Conservation (phyloP, 768 basidiomycete genomes). For the Leccinum disarticulatum region DNA sequence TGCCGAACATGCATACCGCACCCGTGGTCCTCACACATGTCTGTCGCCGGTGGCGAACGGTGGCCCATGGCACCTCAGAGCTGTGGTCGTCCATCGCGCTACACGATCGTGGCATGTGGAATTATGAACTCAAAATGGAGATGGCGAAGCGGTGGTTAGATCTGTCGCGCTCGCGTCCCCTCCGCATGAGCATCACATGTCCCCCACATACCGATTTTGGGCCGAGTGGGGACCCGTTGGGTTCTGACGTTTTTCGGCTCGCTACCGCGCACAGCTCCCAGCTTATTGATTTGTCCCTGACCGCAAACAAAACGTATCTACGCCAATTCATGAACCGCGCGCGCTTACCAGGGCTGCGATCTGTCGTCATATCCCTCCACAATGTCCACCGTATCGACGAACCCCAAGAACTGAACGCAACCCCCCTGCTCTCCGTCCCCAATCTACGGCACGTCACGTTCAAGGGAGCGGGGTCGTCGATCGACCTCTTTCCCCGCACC, state of each 20-base stretch:
- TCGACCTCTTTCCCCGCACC: constrained; percentile 17
- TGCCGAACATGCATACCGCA: constrained; percentile 22
- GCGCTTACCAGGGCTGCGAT: constrained; percentile 11
- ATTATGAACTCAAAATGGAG: constrained; percentile 22
- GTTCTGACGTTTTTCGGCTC: constrained; percentile 25
- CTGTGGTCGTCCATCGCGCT: constrained; percentile 33
- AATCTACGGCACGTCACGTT: constrained; percentile 17
- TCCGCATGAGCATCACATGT: constrained; percentile 25
- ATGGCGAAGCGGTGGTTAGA: constrained; percentile 28
- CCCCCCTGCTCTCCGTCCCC: constrained; percentile 14
- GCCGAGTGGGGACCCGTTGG: background rate
- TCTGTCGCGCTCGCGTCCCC: constrained; percentile 20
- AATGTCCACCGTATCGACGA: constrained; percentile 7
- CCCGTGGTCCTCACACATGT: constrained; percentile 35
- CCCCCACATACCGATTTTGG: constrained; percentile 21
- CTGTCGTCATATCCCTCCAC: constrained; percentile 20
- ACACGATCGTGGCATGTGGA: constrained; percentile 32
- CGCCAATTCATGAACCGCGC: constrained; percentile 16
- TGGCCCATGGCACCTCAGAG: constrained; percentile 31
- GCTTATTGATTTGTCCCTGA: constrained; percentile 18
- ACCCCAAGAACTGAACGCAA: background rate
- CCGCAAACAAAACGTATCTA: constrained; percentile 22
- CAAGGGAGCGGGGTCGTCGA: constrained; percentile 12
- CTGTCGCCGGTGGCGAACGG: constrained; percentile 33
- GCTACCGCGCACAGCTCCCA: constrained; percentile 21